phyloP scores from a whole-genome alignment of 208 protist species.

The Trypanosoma boissoni region DNA sequence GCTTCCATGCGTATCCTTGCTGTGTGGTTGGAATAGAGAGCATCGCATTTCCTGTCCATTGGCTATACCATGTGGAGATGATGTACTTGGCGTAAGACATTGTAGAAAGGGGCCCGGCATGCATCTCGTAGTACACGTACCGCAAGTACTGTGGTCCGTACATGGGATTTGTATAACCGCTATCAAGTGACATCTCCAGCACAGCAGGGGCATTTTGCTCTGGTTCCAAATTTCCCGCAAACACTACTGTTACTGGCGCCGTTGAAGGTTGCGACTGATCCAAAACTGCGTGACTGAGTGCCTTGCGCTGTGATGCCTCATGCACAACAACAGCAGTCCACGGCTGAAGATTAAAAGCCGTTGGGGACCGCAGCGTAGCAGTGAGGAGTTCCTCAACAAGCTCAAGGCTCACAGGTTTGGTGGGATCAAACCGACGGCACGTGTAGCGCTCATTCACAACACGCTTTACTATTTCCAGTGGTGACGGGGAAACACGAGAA shows the following conservation, averaged over 20 bases:
- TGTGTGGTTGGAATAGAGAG: constrained; percentile 62
- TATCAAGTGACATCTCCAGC: constrained; percentile 62
- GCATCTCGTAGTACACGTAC: constrained; percentile 70
- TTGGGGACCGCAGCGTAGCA: constrained; percentile 58
- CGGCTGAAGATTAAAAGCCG: constrained; percentile 82
- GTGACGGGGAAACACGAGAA: background rate
- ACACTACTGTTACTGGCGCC: constrained; percentile 69
- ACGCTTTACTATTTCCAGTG: constrained; percentile 20
- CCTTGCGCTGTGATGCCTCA: constrained; percentile 27
- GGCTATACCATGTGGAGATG: constrained; percentile 56
- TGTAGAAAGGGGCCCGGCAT: constrained; percentile 50
- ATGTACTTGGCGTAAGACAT: constrained; percentile 54
- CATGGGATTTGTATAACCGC: constrained; percentile 39
- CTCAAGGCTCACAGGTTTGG: constrained; percentile 30
- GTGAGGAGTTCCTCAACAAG: constrained; percentile 47
- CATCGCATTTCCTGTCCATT: constrained; percentile 43
- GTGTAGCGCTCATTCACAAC: constrained; percentile 42
- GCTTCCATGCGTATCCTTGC: constrained; percentile 86
- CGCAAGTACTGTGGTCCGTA: constrained; percentile 58
- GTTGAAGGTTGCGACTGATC: constrained; percentile 67
- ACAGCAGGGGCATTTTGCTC: constrained; percentile 58
- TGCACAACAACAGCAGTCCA: constrained; percentile 85
- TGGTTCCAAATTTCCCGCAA: constrained; percentile 67
- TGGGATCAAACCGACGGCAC: constrained; percentile 55
- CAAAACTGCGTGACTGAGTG: constrained; percentile 53